Percentiles rank a stretch among this genome's conserved stretches.
phyloP scores from a whole-genome alignment of 148 eudicot species.

The Drosera capensis region DNA sequence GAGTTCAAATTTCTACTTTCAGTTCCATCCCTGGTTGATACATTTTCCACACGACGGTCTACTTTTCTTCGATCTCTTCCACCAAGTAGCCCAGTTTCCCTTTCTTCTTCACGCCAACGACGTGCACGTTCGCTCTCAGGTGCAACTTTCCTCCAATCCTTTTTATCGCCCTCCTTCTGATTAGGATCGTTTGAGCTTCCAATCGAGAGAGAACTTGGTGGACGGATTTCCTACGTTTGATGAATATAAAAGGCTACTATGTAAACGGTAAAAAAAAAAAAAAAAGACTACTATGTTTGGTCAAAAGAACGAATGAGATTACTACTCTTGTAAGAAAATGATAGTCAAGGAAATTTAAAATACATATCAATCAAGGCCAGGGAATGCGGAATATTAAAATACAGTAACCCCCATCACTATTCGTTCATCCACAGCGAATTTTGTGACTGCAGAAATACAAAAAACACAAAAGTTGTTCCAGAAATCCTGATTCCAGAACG shows the following conservation, averaged over 20 bases:
- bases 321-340: too few relatives aligned
- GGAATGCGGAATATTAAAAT: too few relatives aligned
- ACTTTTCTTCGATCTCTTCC: slow-evolving; percentile 82
- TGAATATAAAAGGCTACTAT: too few relatives aligned
- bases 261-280: background rate
- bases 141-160: slow-evolving; percentile 63
- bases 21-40: slow-evolving; percentile 42
- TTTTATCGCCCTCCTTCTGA: slow-evolving; percentile 74
- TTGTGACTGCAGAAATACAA: too few relatives aligned
- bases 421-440: too few relatives aligned
- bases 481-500: too few relatives aligned
- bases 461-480: too few relatives aligned
- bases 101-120: slow-evolving; percentile 98
- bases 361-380: too few relatives aligned
- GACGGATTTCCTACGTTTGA: slow-evolving; percentile 58
- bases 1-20: slow-evolving; percentile 44
- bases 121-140: slow-evolving; percentile 63
- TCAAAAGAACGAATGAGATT: background rate
- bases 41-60: slow-evolving; percentile 68
- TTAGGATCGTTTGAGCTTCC: slow-evolving; percentile 55
- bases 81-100: slow-evolving; percentile 94
- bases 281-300: background rate
- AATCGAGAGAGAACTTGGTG: slow-evolving; percentile 68
- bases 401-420: too few relatives aligned
- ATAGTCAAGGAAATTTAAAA: too few relatives aligned